These are phyloP conservation scores for Castanospermum australe DNA, from an alignment of 306 rosid genomes.

Conservation along the genomic window DNA sequence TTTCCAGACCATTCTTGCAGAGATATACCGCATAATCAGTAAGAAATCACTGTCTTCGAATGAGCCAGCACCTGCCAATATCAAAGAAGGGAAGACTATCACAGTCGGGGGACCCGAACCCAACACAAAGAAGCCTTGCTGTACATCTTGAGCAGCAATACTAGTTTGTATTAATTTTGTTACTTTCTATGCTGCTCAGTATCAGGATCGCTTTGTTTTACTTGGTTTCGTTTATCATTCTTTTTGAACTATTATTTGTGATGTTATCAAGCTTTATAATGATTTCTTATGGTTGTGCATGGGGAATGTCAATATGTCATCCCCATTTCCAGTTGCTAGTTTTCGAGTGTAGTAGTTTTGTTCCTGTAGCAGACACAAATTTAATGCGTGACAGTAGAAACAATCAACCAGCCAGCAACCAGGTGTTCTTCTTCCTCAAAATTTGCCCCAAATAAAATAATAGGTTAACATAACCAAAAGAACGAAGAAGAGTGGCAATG, in stretches of 20 bases:
- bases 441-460: no score
- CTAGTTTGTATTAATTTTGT: not conserved
- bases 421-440: no score
- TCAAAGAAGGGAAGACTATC: conserved; percentile 76
- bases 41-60: conserved; percentile 74
- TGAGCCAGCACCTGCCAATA: conserved; percentile 44
- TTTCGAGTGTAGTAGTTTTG: not conserved
- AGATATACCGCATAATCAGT: conserved; percentile 84
- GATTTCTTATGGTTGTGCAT: conserved; percentile 23
- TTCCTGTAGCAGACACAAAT: not conserved
- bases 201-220: conserved; percentile 3
- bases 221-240: conserved; percentile 4
- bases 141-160: conserved; percentile 53
- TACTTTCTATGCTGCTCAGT: not conserved
- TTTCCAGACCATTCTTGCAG: conserved; percentile 76
- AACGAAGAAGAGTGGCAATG: no score
- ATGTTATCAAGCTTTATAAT: conserved; percentile 15
- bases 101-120: conserved; percentile 53
- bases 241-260: conserved; percentile 26
- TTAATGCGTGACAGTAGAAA: no score
- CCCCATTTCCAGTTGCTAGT: not conserved
- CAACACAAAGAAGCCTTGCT: conserved; percentile 67
- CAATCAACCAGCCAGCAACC: no score
- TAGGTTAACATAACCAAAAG: no score
- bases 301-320: not conserved